Base-by-base conservation (phyloP, 345 rosid species). In the Raphanus raphanistrum region DNA sequence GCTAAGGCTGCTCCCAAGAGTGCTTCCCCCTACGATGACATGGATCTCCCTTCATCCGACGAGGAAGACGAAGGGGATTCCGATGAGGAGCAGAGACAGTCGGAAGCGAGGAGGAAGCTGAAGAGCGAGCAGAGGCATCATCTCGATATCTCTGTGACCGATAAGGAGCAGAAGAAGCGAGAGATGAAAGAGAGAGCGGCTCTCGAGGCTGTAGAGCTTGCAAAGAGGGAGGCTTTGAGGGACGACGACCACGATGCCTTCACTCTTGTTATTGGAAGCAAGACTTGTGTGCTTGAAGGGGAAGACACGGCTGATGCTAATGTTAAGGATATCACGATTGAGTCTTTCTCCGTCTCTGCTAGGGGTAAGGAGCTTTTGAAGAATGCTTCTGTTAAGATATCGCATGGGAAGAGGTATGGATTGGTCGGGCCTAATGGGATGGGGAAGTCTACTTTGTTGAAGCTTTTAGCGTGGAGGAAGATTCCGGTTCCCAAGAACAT, bases 341-440 rank as follows among this genome's bases (percentile, higher is more conserved):
- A 92, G 9, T 91, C 90, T 77, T 95, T 95, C 82, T 95, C 97
- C 7, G 99, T 95, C 6, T 84, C 99, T 2, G 99, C 96, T 48
- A 89, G 96, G 16, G 98, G 99, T 48, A 95, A 91, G 73, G 99
- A 92, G 73, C 97, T 95, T 64, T 77, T 95, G 63, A 91, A 90
- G 87, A 90, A 90, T 84, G 81, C 97, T 1, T 83, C 94, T 11
- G 92, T 92, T 60, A 95, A 88, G 84, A 91, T 95, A 82, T 92
- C 99, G 8, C 99, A 93, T 74, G 99, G 97, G 31, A 92, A 88
- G 83, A 90, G 97, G 75, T 95, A 95, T 85, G 99, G 99, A 28
- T 85, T 95, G 82, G 91, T 95, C 33, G 98, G 99, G 63, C 98
- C 97, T 0, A 95, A 93, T 76, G 99, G 99, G 16, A 92, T 80